Conservation (phyloP, 2,329 filamentous ascomycete genomes). For the Sporothrix globosa region DNA sequence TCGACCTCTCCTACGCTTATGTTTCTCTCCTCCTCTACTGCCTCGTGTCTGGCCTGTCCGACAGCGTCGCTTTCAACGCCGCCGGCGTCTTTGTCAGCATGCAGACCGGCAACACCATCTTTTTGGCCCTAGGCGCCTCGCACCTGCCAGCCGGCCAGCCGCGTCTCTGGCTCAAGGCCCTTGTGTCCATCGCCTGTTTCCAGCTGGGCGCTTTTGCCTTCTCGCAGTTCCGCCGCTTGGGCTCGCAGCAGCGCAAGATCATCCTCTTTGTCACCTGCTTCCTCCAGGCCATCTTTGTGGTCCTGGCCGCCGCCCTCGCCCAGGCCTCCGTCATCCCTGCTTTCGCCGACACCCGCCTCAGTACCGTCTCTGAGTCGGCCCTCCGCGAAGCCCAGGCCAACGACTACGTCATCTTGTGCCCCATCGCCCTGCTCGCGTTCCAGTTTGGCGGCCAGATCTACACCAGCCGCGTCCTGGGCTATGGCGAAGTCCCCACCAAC, state of each 20-base stretch:
- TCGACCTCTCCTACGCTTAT: constrained; percentile 53
- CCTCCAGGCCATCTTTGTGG: constrained; percentile 55
- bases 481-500: constrained; percentile 59
- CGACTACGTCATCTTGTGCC: constrained; percentile 45
- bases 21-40: constrained; percentile 72
- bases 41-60: constrained; percentile 74
- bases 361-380: constrained; percentile 42
- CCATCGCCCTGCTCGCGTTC: constrained; percentile 55
- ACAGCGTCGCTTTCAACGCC: constrained; percentile 74
- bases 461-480: constrained; percentile 54
- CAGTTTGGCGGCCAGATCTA: constrained; percentile 61
- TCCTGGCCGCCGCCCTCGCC: constrained; percentile 57
- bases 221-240: constrained; percentile 64
- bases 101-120: constrained; percentile 84
- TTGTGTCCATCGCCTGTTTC: constrained; percentile 70
- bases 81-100: constrained; percentile 83
- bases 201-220: constrained; percentile 74
- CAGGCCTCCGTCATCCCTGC: constrained; percentile 52
- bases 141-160: constrained; percentile 58
- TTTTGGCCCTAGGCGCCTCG: constrained; percentile 66
- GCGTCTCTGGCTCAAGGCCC: constrained; percentile 71
- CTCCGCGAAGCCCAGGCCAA: constrained; percentile 47
- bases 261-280: constrained; percentile 66
- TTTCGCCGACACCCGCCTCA: constrained; percentile 40
- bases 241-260: constrained; percentile 54